phyloP scores from a whole-genome alignment of 2,329 filamentous ascomycete species.

The Fusarium udum region DNA sequence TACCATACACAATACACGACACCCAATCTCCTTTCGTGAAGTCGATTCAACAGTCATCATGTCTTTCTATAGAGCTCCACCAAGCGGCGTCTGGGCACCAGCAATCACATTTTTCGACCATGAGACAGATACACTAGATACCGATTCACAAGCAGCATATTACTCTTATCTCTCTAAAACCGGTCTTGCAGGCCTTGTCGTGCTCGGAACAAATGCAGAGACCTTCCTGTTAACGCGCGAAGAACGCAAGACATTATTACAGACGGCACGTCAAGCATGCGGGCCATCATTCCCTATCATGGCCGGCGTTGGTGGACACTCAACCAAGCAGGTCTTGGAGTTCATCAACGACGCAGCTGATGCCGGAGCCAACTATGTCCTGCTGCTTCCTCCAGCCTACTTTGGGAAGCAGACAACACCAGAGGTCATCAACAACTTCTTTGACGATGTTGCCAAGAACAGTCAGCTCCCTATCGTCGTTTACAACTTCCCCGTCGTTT shows the following conservation, averaged over 20 bases:
- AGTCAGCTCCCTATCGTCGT: slow-evolving; percentile 67
- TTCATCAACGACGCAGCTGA: slow-evolving; percentile 67
- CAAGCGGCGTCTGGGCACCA: slow-evolving; percentile 60
- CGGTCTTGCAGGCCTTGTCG: slow-evolving; percentile 61
- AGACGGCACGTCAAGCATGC: slow-evolving; percentile 74
- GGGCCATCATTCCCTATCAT: slow-evolving; percentile 89
- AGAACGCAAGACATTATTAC: slow-evolving; percentile 65
- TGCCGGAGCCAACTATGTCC: slow-evolving; percentile 68
- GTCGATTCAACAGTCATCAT: slow-evolving; percentile 1
- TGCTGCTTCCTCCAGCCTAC: slow-evolving; percentile 71
- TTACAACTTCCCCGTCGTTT: slow-evolving; percentile 76
- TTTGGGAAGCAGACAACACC: slow-evolving; percentile 70
- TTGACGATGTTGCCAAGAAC: slow-evolving; percentile 61
- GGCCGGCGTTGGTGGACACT: slow-evolving; percentile 72
- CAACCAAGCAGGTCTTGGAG: slow-evolving; percentile 70
- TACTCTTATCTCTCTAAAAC: slow-evolving; percentile 60
- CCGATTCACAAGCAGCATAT: slow-evolving; percentile 59
- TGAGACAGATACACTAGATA: slow-evolving; percentile 58
- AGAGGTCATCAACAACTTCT: slow-evolving; percentile 69
- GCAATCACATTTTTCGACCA: slow-evolving; percentile 65
- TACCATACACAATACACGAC: background rate
- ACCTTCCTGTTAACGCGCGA: slow-evolving; percentile 66
- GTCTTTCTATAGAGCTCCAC: slow-evolving; percentile 31
- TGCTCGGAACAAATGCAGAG: slow-evolving; percentile 66
- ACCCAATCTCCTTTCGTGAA: background rate